A percentile compares a stretch with the other conserved stretches of the same genome.
These are phyloP conservation scores for Coemansia sp. DNA, from an alignment of 192 early-diverging fungal genomes.

Conservation along the genomic window DNA sequence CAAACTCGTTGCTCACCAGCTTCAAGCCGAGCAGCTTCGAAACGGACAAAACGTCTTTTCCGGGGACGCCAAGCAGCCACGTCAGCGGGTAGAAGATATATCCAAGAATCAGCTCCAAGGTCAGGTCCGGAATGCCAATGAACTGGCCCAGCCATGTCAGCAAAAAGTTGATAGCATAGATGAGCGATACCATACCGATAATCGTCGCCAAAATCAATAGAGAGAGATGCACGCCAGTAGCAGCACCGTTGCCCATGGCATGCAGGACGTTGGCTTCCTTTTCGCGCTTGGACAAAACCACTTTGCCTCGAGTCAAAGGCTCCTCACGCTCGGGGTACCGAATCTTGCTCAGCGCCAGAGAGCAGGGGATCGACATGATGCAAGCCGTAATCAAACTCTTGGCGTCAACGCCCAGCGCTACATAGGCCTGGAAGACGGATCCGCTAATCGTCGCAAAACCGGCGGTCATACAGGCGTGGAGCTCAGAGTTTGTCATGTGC, in stretches of 20 bases:
- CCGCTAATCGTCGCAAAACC: conserved; percentile 92
- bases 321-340: conserved; percentile 79
- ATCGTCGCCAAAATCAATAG: conserved; percentile 76
- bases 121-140: conserved; percentile 59
- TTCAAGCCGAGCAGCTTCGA: conserved; percentile 72
- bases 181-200: conserved; percentile 74
- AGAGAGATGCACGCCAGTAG: conserved; percentile 75
- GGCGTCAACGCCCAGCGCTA: conserved; percentile 67
- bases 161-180: conserved; percentile 68
- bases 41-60: conserved; percentile 57
- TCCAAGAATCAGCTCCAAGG: conserved; percentile 69
- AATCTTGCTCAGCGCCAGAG: conserved; percentile 81
- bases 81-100: conserved; percentile 78
- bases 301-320: conserved; percentile 67
- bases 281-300: conserved; percentile 61
- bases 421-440: conserved; percentile 77
- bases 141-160: conserved; percentile 72
- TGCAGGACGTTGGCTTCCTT: conserved; percentile 76
- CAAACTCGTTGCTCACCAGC: conserved; percentile 87
- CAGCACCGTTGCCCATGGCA: conserved; percentile 81
- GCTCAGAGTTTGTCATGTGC: conserved; percentile 82
- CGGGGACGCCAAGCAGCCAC: conserved; percentile 67
- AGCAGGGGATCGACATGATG: conserved; percentile 90
- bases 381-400: conserved; percentile 77
- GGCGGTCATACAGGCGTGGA: conserved; percentile 83